Conservation (phyloP, 2,329 filamentous ascomycete species). For the Aspergillus sp. region DNA sequence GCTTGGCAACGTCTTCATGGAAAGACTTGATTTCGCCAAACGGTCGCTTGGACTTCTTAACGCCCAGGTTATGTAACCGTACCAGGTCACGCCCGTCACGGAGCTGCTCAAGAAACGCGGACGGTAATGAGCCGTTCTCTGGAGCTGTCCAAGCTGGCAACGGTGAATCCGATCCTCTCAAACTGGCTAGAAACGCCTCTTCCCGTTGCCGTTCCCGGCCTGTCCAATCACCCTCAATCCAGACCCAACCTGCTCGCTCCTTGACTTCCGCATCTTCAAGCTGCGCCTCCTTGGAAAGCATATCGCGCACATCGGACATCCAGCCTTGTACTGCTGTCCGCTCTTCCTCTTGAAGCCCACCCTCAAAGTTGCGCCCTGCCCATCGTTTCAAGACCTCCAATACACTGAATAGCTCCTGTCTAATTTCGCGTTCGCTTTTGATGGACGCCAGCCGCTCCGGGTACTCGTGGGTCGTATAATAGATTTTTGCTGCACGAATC, state of each 20-base stretch:
- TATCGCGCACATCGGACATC: constrained; percentile 76
- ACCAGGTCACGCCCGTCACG: constrained; percentile 82
- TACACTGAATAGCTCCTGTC: constrained; percentile 80
- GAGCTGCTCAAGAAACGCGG: constrained; percentile 73
- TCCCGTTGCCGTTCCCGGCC: constrained; percentile 78
- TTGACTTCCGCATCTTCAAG: constrained; percentile 74
- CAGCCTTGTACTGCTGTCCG: constrained; percentile 74
- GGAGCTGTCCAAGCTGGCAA: constrained; percentile 72
- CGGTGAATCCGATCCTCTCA: constrained; percentile 61
- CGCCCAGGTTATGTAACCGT: constrained; percentile 84
- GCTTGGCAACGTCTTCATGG: constrained; percentile 92
- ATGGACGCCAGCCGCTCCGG: constrained; percentile 84
- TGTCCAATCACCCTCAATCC: constrained; percentile 79
- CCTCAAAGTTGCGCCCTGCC: constrained; percentile 83
- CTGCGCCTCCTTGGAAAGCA: constrained; percentile 76
- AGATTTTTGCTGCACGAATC: constrained; percentile 94
- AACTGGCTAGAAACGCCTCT: constrained; percentile 77
- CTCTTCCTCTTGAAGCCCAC: constrained; percentile 80
- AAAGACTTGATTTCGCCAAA: constrained; percentile 89
- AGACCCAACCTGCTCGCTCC: constrained; percentile 76
- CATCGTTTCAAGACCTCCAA: constrained; percentile 92
- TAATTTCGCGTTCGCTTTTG: constrained; percentile 82
- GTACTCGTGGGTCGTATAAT: constrained; percentile 91
- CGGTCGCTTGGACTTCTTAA: constrained; percentile 80
- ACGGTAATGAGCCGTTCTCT: constrained; percentile 52